Evolutionary conservation across 805 yeast species (phyloP), one percentile per base, ranked within the genome.

Genomic region (Priceomyces castillae): DNA sequence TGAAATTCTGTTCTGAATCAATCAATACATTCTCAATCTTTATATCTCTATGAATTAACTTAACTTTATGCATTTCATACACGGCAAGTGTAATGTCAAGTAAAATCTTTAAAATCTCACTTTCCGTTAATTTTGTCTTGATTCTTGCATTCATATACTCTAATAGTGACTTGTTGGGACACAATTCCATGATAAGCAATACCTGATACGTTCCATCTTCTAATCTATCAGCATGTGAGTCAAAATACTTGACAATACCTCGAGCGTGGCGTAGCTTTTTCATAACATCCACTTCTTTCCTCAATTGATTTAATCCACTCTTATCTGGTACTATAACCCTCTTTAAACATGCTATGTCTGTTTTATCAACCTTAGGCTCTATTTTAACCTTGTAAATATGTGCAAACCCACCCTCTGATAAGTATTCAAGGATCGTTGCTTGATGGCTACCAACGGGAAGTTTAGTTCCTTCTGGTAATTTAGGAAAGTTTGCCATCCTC

Each of bases 11-110:
- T 2, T 74, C 61, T 3, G 76, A 67, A 60, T 87, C 90, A 30
- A 94, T 86, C 45, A 92, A 71, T 15, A 92, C 97, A 63, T 92
- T 94, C 60, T 92, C 98, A 50, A 94, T 90, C 68, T 94, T 94
- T 51, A 92, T 81, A 67, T 94, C 98, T 37, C 98, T 75, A 64
- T 92, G 99, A 43, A 92, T 83, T 57, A 92, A 69, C 34, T 86
- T 82, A 43, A 80, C 57, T 41, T 76, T 74, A 65, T 92, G 99
- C 96, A 94, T 89, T 53, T 82, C 83, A 38, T 86, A 81, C 15
- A 94, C 75, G 1, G 92, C 98, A 47, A 78, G 65, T 2, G 87
- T 75, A 19, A 90, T 80, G 59, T 92, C 97, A 56, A 76, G 72
- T 89, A 89, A 84, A 49, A 94, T 90, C 48, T 80, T 82, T 46